Evolutionary conservation across 192 early-diverging fungal genomes (phyloP).

Genomic region (Jimgerdemannia flammicorona): DNA sequence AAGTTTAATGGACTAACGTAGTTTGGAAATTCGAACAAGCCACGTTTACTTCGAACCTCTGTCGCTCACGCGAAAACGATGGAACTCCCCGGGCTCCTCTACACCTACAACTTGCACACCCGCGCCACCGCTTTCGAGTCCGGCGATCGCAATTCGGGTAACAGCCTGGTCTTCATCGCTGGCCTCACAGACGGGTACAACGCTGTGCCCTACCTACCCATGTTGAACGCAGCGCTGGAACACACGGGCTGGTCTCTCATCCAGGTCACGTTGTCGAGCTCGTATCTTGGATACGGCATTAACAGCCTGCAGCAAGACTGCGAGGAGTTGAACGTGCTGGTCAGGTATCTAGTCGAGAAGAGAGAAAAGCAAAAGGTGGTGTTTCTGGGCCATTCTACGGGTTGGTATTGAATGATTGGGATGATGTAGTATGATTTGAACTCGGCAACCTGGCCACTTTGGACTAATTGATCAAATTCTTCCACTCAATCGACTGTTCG

Average conservation of each 20-base stretch:
- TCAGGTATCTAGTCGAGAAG: slow-evolving; percentile 21
- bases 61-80: slow-evolving; percentile 11
- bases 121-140: slow-evolving; percentile 42
- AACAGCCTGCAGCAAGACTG: slow-evolving; percentile 28
- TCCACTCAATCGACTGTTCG: too few relatives aligned
- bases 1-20: too few relatives aligned
- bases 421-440: neutral
- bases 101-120: slow-evolving; percentile 32
- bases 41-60: too few relatives aligned
- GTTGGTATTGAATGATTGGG: neutral
- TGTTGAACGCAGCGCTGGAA: slow-evolving; percentile 17
- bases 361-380: slow-evolving; percentile 26
- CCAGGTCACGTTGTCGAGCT: slow-evolving; percentile 39
- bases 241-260: slow-evolving; percentile 24
- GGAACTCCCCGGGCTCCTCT: slow-evolving; percentile 32
- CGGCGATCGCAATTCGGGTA: slow-evolving; percentile 13
- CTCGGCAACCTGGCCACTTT: too few relatives aligned
- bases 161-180: slow-evolving; percentile 34
- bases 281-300: slow-evolving; percentile 38
- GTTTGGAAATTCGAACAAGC: too few relatives aligned
- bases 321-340: slow-evolving; percentile 30
- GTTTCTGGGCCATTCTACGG: slow-evolving; percentile 43
- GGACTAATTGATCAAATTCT: too few relatives aligned
- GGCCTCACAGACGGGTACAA: slow-evolving; percentile 37
- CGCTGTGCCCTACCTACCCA: slow-evolving; percentile 33